Conservation (phyloP, 345 rosid species). For the Citrus maxima region DNA sequence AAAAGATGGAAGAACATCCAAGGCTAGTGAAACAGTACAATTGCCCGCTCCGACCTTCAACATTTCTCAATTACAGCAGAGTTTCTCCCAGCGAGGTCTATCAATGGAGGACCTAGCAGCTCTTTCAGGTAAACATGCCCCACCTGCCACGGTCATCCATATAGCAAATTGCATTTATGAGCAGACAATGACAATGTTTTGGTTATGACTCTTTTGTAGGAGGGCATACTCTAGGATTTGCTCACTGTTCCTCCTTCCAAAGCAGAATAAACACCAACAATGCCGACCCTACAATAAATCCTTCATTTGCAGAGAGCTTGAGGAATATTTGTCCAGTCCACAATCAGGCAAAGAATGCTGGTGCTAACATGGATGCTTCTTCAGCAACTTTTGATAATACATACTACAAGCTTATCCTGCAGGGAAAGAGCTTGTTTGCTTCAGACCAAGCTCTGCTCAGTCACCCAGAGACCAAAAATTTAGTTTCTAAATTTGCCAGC, state of each 20-base stretch:
- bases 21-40: slow-evolving; percentile 37
- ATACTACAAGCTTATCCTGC: slow-evolving; percentile 44
- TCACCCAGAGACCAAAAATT: slow-evolving; percentile 23
- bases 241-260: slow-evolving; percentile 47
- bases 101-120: slow-evolving; percentile 42
- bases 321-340: slow-evolving; percentile 31
- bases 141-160: neutral
- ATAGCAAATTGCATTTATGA: neutral
- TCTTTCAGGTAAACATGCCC: slow-evolving; percentile 34
- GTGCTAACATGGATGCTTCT: slow-evolving; percentile 40
- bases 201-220: slow-evolving; percentile 21
- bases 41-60: slow-evolving; percentile 44
- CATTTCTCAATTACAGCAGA: slow-evolving; percentile 41
- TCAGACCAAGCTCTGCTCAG: slow-evolving; percentile 45
- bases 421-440: slow-evolving; percentile 34
- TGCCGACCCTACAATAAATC: slow-evolving; percentile 33
- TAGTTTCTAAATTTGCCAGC: slow-evolving; percentile 38
- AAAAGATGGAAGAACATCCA: slow-evolving; percentile 45
- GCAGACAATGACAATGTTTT: neutral
- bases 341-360: slow-evolving; percentile 32
- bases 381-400: slow-evolving; percentile 43
- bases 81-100: slow-evolving; percentile 42
- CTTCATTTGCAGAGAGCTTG: slow-evolving; percentile 37
- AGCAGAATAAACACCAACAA: slow-evolving; percentile 36
- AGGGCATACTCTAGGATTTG: slow-evolving; percentile 47